Evolutionary conservation across 2,329 filamentous ascomycete genomes (phyloP), one percentile per base, ranked within the genome.

Genomic region (Penicillium fuscoglaucum): DNA sequence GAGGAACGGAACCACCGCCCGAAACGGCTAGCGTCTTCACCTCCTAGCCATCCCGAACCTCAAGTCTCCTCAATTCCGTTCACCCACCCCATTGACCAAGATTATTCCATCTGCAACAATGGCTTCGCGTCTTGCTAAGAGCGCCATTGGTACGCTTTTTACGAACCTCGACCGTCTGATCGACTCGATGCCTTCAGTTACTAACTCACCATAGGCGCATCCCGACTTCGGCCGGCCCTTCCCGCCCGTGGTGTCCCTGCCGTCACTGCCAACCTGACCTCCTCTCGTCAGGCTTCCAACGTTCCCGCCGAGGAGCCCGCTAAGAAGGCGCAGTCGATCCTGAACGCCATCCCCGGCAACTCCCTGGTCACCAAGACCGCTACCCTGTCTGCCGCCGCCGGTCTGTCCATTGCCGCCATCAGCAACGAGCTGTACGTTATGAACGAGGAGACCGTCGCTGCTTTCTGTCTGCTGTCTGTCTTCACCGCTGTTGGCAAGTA

Each of bases 401-500:
- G 90, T 81, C 80, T 96, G 71, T 93, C 90, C 73, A 86, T 96
- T 78, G 96, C 95, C 76, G 95, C 92, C 74, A 92, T 99, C 82
- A 96, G 90, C 88, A 99, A 96, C 83, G 95, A 99, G 87, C 92
- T 98, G 84, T 98, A 97, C 82, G 92, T 99, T 77, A 85, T 99
- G 81, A 99, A 99, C 83, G 95, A 99, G 85, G 95, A 99, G 84
- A 90, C 93, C 65, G 90, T 99, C 76, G 90, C 96, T 74, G 90
- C 91, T 68, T 86, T 99, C 82, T 95, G 90, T 79, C 84, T 99
- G 72, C 83, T 98, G 75, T 91, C 89, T 76, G 90, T 98, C 76
- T 99, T 96, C 89, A 89, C 84, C 74, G 91, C 88, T 63, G 85
- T 96, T 72, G 93, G 91, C 82, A 95, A 96, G 81, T 97, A 91